phyloP scores from a whole-genome alignment of 345 rosid species.

The Lenwebbia sp. region DNA sequence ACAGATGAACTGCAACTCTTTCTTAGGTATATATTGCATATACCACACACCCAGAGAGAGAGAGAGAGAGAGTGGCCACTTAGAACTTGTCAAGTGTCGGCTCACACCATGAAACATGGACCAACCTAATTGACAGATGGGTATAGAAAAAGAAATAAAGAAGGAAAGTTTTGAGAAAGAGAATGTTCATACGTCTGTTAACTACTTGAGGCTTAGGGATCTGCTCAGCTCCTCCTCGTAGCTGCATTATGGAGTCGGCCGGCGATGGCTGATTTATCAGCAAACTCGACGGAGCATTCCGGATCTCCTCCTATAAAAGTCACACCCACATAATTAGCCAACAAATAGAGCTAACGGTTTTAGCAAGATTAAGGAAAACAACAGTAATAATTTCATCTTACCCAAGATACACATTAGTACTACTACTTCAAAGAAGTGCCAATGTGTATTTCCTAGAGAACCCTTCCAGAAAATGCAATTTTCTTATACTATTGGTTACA shows the following conservation, averaged over 20 bases:
- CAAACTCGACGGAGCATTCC: constrained; percentile 55
- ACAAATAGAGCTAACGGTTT: background rate
- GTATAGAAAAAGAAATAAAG: background rate
- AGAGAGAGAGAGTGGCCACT: background rate
- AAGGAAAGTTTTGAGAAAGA: background rate
- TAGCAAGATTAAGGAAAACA: background rate
- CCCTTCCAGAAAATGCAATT: background rate
- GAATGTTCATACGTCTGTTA: constrained; percentile 52
- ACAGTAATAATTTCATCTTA: background rate
- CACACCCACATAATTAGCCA: background rate
- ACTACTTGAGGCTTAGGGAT: constrained; percentile 56
- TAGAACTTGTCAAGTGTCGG: background rate
- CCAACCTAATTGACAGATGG: background rate
- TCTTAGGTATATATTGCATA: background rate
- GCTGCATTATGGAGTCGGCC: constrained; percentile 39
- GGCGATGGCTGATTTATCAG: constrained; percentile 57
- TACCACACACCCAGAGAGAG: background rate
- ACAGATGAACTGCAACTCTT: background rate
- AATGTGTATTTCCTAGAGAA: background rate
- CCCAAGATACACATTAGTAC: background rate
- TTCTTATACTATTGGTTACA: background rate
- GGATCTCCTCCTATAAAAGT: constrained; percentile 65
- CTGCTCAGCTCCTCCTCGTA: constrained; percentile 44
- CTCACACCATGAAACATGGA: background rate
- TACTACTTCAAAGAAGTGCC: background rate